Percentiles rank a stretch among this genome's conserved stretches.
phyloP scores from a whole-genome alignment of 768 basidiomycete species.

The Psilocybe cubensis region DNA sequence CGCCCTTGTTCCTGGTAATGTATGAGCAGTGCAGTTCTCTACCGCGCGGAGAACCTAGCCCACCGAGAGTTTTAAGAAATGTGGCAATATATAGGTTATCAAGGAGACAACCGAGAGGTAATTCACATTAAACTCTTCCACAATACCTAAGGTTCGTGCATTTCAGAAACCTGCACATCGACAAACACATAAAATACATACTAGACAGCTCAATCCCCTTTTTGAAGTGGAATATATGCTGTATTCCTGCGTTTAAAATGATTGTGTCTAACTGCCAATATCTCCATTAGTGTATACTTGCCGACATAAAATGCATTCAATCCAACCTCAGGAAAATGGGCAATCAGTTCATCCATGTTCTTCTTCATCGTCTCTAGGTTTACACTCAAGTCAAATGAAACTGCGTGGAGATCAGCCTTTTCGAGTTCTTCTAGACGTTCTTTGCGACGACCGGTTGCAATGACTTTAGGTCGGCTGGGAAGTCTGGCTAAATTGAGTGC shows the following conservation, averaged over 20 bases:
- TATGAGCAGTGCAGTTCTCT: neutral
- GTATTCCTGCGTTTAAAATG: conserved; percentile 56
- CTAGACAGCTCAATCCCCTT: conserved; percentile 41
- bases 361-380: conserved; percentile 40
- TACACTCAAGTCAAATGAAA: conserved; percentile 47
- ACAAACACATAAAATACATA: conserved; percentile 8
- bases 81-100: conserved; percentile 54
- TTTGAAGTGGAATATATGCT: conserved; percentile 51
- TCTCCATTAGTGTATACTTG: neutral
- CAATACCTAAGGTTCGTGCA: conserved; percentile 33
- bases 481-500: conserved; percentile 52
- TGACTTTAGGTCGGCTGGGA: conserved; percentile 50
- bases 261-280: conserved; percentile 55
- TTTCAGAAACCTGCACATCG: neutral
- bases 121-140: conserved; percentile 55
- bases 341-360: conserved; percentile 43
- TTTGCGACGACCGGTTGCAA: conserved; percentile 54
- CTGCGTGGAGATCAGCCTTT: conserved; percentile 41
- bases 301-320: conserved; percentile 24
- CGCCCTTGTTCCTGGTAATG: conserved; percentile 42
- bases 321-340: conserved; percentile 52
- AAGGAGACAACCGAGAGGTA: conserved; percentile 54
- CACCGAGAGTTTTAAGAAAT: conserved; percentile 58
- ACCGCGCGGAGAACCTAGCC: neutral
- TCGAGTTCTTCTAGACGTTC: conserved; percentile 56